phyloP scores from a whole-genome alignment of 2,329 filamentous ascomycete genomes.

The Immersiporthe knoxdaviesiana region DNA sequence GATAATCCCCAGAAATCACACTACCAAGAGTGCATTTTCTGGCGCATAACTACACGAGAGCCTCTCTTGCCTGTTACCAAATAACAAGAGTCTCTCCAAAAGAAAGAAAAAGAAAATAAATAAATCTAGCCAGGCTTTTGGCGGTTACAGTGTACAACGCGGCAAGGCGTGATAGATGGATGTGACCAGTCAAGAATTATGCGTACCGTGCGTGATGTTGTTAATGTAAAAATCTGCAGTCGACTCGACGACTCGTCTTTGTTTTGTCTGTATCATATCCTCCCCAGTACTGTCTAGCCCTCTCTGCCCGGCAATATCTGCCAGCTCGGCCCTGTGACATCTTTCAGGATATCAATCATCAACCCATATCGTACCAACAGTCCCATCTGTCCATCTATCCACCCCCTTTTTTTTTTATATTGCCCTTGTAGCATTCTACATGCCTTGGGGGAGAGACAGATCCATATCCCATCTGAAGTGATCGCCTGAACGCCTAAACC shows the following conservation, averaged over 20 bases:
- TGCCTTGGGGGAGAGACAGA: not conserved
- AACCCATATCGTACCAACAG: not conserved
- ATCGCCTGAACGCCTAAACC: constrained; percentile 25
- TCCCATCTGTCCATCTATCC: not conserved
- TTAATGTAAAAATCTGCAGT: not conserved
- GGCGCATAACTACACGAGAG: no score
- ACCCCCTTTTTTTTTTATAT: not conserved
- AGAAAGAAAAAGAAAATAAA: no score
- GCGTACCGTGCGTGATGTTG: not conserved
- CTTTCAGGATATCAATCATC: not conserved
- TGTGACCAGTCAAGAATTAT: not conserved
- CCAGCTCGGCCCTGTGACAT: constrained; percentile 1
- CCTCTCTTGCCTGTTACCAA: no score
- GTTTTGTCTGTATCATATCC: not conserved
- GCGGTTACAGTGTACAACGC: not conserved
- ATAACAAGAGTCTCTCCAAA: no score
- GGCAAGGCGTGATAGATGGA: not conserved
- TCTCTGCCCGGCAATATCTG: not conserved
- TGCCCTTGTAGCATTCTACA: not conserved
- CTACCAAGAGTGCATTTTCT: no score
- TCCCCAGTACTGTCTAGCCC: constrained; percentile 9
- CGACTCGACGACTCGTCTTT: not conserved
- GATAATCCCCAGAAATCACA: no score
- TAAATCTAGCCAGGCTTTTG: not conserved
- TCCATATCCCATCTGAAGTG: constrained; percentile 11